phyloP scores from a whole-genome alignment of 108 stramenopile species.

The Craspedostauros australis region DNA sequence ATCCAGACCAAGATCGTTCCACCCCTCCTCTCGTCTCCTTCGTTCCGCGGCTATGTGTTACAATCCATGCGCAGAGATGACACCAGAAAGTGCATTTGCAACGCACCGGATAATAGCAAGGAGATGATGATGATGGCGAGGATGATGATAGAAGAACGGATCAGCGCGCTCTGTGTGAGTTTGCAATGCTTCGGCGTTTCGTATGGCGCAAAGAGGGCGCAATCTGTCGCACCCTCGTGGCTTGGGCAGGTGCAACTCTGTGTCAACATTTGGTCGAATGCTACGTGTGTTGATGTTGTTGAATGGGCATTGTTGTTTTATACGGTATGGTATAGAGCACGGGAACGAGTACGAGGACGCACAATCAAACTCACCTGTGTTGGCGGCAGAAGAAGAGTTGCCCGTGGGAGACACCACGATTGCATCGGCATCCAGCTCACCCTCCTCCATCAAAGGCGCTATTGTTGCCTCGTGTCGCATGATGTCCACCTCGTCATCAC shows the following conservation, averaged over 20 bases:
- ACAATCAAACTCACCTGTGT: constrained; percentile 17
- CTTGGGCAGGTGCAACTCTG: too few relatives aligned
- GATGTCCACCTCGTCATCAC: constrained; percentile 76
- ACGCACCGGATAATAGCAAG: not conserved
- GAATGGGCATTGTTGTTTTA: too few relatives aligned
- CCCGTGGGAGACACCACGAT: constrained; percentile 66
- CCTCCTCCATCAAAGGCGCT: constrained; percentile 62
- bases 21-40: constrained; percentile 69
- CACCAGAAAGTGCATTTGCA: not conserved
- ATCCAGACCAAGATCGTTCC: constrained; percentile 84
- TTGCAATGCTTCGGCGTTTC: too few relatives aligned
- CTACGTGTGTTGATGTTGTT: too few relatives aligned
- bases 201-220: too few relatives aligned
- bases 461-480: constrained; percentile 48
- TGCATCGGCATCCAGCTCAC: constrained; percentile 73
- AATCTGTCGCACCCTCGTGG: too few relatives aligned
- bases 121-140: not conserved
- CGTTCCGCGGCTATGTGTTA: constrained; percentile 40
- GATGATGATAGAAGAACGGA: not conserved
- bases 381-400: constrained; percentile 60
- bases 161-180: not conserved
- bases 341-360: not conserved
- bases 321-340: not conserved
- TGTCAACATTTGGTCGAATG: too few relatives aligned
- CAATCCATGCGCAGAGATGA: not conserved